phyloP scores from a whole-genome alignment of 352 stramenopile genomes.

The Phytophthora megakarya region DNA sequence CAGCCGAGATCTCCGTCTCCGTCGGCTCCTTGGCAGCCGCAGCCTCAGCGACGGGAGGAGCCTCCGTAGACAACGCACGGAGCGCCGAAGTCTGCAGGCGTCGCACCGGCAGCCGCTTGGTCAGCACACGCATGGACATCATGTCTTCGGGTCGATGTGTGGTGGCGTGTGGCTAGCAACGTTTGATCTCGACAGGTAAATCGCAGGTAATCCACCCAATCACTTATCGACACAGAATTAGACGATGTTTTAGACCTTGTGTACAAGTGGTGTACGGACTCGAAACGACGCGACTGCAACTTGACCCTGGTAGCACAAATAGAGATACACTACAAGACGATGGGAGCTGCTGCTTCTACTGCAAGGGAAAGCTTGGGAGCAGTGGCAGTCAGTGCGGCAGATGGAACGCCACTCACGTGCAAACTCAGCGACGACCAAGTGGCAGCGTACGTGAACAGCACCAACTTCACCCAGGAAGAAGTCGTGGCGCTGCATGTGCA shows the following conservation, averaged over 20 bases:
- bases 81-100: conserved; percentile 33
- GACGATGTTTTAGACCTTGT: conserved; percentile 6
- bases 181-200: conserved; percentile 20
- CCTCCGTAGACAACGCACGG: conserved; percentile 50
- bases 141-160: conserved; percentile 36
- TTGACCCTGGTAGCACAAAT: not conserved
- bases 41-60: conserved; percentile 1
- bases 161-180: conserved; percentile 31
- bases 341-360: conserved; percentile 72
- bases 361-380: conserved; percentile 48
- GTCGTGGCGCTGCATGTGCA: conserved; percentile 64
- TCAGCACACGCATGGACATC: conserved; percentile 67
- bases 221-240: conserved; percentile 4
- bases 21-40: conserved; percentile 13
- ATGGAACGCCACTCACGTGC: conserved; percentile 40
- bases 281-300: conserved; percentile 24
- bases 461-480: conserved; percentile 67
- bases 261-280: not conserved
- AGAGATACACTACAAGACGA: conserved; percentile 15
- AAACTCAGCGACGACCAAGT: conserved; percentile 63
- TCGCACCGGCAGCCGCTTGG: conserved; percentile 30
- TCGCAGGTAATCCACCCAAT: conserved; percentile 19
- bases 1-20: conserved; percentile 18
- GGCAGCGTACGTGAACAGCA: conserved; percentile 40
- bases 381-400: not conserved